phyloP scores from a whole-genome alignment of 805 yeast species.

The Myxozyma neotropica region DNA sequence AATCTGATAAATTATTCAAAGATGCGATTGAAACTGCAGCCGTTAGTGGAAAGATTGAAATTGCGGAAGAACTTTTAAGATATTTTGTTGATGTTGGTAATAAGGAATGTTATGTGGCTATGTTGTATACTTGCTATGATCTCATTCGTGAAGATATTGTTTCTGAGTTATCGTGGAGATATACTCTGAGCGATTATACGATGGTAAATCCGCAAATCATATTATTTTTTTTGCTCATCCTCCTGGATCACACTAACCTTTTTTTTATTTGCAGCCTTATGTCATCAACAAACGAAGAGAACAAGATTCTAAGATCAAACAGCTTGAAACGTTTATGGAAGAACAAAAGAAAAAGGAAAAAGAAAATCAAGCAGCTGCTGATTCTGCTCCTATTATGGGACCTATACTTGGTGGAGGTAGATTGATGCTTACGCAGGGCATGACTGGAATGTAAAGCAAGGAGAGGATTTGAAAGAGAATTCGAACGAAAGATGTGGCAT shows the following conservation, averaged over 20 bases:
- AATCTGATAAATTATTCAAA: constrained; percentile 90
- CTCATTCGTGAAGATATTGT: constrained; percentile 80
- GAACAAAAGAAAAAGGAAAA: constrained; percentile 60
- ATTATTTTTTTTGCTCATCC: no score
- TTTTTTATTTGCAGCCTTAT: constrained; percentile 58
- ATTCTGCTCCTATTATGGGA: constrained; percentile 48
- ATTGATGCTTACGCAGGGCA: constrained; percentile 34
- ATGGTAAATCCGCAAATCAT: no score
- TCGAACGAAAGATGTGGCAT: neutral
- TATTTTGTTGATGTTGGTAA: constrained; percentile 97
- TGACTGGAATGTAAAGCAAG: constrained; percentile 21
- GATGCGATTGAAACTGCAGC: constrained; percentile 94
- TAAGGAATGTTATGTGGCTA: constrained; percentile 90
- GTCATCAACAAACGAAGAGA: constrained; percentile 82
- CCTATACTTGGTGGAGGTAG: constrained; percentile 32
- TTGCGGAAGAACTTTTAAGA: constrained; percentile 83
- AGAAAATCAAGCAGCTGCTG: constrained; percentile 51
- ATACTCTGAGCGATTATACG: constrained; percentile 76
- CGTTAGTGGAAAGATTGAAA: constrained; percentile 70
- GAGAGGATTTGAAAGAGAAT: neutral
- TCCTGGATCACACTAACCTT: neutral
- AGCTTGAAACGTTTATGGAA: constrained; percentile 68
- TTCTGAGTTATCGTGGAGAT: constrained; percentile 87
- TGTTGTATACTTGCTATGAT: constrained; percentile 82
- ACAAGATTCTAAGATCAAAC: constrained; percentile 66